phyloP scores from a whole-genome alignment of 768 basidiomycete species.

The Boletellus sp. region DNA sequence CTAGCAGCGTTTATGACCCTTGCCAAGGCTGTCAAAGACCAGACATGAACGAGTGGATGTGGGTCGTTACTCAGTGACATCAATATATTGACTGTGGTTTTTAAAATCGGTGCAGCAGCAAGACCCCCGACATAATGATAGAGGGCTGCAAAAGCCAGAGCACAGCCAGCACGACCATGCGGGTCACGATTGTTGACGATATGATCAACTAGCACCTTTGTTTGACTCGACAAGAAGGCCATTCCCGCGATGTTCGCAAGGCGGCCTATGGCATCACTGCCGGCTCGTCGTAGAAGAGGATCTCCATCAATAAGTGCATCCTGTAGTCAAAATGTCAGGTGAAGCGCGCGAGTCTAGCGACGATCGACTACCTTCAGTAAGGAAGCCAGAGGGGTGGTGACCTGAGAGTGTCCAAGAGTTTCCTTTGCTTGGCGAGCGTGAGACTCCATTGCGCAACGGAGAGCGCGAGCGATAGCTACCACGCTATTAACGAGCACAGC shows the following conservation, averaged over 20 bases:
- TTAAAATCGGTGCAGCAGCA: slow-evolving; percentile 90
- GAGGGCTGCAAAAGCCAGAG: slow-evolving; percentile 87
- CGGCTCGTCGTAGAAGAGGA: slow-evolving; percentile 65
- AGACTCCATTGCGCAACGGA: slow-evolving; percentile 53
- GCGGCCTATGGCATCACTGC: slow-evolving; percentile 87
- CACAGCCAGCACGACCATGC: slow-evolving; percentile 87
- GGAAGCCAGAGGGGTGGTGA: slow-evolving; percentile 57
- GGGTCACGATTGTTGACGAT: slow-evolving; percentile 95
- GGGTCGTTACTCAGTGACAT: slow-evolving; percentile 96
- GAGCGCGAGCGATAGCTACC: slow-evolving; percentile 65
- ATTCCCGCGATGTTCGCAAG: slow-evolving; percentile 81
- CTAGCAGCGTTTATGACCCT: slow-evolving; percentile 89
- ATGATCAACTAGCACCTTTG: slow-evolving; percentile 88
- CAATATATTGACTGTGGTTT: slow-evolving; percentile 92
- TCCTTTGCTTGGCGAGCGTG: slow-evolving; percentile 60
- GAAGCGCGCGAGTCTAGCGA: slow-evolving; percentile 5
- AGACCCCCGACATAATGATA: slow-evolving; percentile 90
- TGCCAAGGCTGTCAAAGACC: slow-evolving; percentile 81
- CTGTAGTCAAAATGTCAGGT: slow-evolving; percentile 34
- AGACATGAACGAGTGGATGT: slow-evolving; percentile 94
- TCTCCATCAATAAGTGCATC: slow-evolving; percentile 82
- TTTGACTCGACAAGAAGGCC: slow-evolving; percentile 78
- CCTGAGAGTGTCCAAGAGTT: slow-evolving; percentile 60
- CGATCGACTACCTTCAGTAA: slow-evolving; percentile 70
- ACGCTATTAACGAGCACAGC: slow-evolving; percentile 81